Conservation (phyloP, 78 protist species). For the Dictyostelium intermedium region DNA sequence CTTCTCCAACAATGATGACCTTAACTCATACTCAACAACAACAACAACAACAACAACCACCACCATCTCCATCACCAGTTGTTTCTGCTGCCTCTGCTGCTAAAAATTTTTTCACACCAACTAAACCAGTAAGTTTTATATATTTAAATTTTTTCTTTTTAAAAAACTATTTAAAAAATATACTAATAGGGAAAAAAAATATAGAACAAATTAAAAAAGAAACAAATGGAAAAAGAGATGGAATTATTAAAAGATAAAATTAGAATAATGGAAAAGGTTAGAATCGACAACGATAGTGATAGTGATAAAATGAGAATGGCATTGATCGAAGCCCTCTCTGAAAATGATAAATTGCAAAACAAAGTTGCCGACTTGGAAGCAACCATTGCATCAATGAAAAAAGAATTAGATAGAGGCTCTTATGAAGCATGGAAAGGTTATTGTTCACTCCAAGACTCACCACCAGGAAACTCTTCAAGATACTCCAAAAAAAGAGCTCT, state of each 20-base stretch:
- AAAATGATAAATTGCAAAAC: slow-evolving; percentile 34
- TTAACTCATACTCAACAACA: slow-evolving; percentile 7
- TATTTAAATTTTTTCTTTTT: not conserved
- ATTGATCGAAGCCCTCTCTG: slow-evolving; percentile 38
- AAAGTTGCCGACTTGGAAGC: slow-evolving; percentile 32
- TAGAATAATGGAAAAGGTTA: slow-evolving; percentile 52
- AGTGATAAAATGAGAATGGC: slow-evolving; percentile 21
- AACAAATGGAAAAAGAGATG: slow-evolving; percentile 52
- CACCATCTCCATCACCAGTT: slow-evolving; percentile 22
- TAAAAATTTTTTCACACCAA: slow-evolving; percentile 50
- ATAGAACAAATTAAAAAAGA: slow-evolving; percentile 62
- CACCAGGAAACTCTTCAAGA: slow-evolving; percentile 72
- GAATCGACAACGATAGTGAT: slow-evolving; percentile 35
- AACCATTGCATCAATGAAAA: not conserved
- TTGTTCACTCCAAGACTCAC: slow-evolving; percentile 68
- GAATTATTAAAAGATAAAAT: slow-evolving; percentile 51
- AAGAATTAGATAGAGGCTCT: slow-evolving; percentile 46
- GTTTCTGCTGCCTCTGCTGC: slow-evolving; percentile 9
- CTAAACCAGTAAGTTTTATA: slow-evolving; percentile 5
- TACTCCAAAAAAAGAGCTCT: slow-evolving; percentile 66
- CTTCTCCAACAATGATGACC: slow-evolving; percentile 45
- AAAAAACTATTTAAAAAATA: not conserved
- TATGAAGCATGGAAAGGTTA: slow-evolving; percentile 69
- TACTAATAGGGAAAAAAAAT: not conserved
- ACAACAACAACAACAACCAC: not conserved